These are phyloP conservation scores for Aspergillus steynii DNA, from an alignment of 495 filamentous ascomycete species.

Conservation along the genomic window DNA sequence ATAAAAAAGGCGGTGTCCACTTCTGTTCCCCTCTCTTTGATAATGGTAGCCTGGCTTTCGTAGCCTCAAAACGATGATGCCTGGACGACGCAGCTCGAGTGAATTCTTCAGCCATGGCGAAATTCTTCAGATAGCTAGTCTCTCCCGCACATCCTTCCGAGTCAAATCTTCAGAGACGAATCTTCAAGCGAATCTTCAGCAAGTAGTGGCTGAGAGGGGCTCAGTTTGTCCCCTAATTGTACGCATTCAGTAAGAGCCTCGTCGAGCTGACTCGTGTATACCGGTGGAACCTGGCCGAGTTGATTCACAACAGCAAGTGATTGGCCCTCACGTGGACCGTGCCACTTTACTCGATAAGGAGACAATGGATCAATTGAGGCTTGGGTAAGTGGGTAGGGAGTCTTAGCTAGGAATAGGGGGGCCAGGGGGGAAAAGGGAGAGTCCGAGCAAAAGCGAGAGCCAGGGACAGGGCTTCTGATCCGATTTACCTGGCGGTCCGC, in stretches of 20 bases:
- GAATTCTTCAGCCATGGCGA: no score
- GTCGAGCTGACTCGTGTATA: neutral
- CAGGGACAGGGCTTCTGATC: neutral
- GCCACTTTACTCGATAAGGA: neutral
- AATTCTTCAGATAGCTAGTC: no score
- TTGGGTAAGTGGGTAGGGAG: neutral
- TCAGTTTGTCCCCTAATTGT: neutral
- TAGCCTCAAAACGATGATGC: no score
- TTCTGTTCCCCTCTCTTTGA: no score
- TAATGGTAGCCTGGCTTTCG: no score
- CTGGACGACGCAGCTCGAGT: no score
- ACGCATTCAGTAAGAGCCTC: neutral
- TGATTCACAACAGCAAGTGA: neutral
- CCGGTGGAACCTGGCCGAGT: neutral
- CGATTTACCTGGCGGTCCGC: neutral
- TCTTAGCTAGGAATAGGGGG: neutral
- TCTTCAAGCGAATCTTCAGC: neutral
- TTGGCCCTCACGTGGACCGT: neutral
- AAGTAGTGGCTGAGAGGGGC: neutral
- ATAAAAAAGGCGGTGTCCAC: neutral
- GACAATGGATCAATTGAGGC: neutral
- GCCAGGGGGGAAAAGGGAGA: neutral
- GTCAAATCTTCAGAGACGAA: neutral
- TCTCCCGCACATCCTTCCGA: no score
- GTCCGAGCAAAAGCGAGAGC: neutral